Evolutionary conservation across 352 stramenopile species (phyloP).

Genomic region (Phytophthora quininea): DNA sequence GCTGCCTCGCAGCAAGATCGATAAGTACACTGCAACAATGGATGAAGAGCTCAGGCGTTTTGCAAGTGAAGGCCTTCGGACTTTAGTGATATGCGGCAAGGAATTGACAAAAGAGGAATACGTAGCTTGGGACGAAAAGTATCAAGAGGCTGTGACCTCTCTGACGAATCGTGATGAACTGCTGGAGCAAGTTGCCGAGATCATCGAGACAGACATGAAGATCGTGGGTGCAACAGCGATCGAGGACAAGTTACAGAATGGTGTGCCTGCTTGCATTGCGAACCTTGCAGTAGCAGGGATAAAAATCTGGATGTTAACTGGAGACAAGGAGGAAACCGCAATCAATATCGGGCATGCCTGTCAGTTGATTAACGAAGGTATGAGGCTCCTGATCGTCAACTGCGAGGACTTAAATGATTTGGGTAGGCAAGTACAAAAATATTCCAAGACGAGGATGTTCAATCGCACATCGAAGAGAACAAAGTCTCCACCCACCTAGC

Average conservation of each 20-base stretch:
- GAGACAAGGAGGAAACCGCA: conserved; percentile 94
- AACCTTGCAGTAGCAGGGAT: conserved; percentile 90
- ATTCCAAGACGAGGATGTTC: conserved; percentile 51
- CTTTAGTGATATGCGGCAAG: conserved; percentile 74
- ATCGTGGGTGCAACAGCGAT: conserved; percentile 91
- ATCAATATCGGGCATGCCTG: conserved; percentile 93
- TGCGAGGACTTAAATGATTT: conserved; percentile 51
- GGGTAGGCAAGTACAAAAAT: conserved; percentile 56
- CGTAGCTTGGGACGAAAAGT: conserved; percentile 61
- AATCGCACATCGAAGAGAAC: conserved; percentile 45
- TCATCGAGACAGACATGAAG: conserved; percentile 78
- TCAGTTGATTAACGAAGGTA: conserved; percentile 70
- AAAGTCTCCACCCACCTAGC: conserved; percentile 59
- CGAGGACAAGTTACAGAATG: conserved; percentile 93
- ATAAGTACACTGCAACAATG: conserved; percentile 40
- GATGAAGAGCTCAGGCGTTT: conserved; percentile 76
- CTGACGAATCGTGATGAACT: conserved; percentile 61
- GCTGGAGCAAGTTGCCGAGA: conserved; percentile 59
- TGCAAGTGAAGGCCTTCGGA: conserved; percentile 83
- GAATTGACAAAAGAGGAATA: conserved; percentile 69
- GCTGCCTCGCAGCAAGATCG: conserved; percentile 54
- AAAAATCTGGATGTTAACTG: conserved; percentile 95
- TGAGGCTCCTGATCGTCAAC: conserved; percentile 63
- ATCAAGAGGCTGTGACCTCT: conserved; percentile 65
- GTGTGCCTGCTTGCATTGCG: conserved; percentile 87